Evolutionary conservation across 2,329 filamentous ascomycete genomes (phyloP).

Genomic region (Monosporascus sp.): DNA sequence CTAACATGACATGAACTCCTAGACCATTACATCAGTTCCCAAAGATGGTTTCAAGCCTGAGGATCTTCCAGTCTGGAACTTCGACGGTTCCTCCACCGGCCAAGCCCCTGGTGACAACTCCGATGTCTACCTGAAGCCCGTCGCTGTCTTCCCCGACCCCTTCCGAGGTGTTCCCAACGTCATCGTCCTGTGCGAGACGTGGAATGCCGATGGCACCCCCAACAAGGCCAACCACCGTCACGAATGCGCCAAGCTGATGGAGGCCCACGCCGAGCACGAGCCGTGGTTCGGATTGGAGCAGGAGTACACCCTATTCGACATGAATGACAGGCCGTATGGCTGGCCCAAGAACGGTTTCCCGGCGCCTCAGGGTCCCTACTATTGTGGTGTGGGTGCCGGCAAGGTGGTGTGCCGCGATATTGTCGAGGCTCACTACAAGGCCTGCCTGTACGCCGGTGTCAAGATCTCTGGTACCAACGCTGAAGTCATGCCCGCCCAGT

Average conservation of each 20-base stretch:
- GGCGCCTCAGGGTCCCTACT: constrained; percentile 89
- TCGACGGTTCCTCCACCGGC: constrained; percentile 76
- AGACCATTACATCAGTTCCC: constrained; percentile 44
- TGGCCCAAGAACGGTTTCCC: constrained; percentile 81
- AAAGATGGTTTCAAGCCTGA: constrained; percentile 42
- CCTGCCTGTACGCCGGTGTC: constrained; percentile 78
- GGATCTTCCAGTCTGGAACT: constrained; percentile 52
- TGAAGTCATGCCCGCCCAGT: constrained; percentile 96
- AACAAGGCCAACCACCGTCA: constrained; percentile 99
- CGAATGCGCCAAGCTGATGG: constrained; percentile 85
- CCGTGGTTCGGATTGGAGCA: constrained; percentile 99
- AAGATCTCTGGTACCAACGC: constrained; percentile 98
- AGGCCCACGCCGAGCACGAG: constrained; percentile 72
- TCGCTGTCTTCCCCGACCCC: constrained; percentile 84
- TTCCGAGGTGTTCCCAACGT: constrained; percentile 89
- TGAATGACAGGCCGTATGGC: constrained; percentile 83
- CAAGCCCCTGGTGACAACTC: constrained; percentile 95
- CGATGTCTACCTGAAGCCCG: constrained; percentile 91
- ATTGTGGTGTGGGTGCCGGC: constrained; percentile 95
- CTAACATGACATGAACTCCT: constrained; percentile 11
- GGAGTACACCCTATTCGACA: constrained; percentile 91
- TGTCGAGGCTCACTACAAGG: constrained; percentile 87
- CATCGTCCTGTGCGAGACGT: constrained; percentile 90
- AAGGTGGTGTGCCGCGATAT: constrained; percentile 98
- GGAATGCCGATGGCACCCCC: constrained; percentile 87